Base-by-base conservation (phyloP, 495 filamentous ascomycete genomes). In the Tuber melanosporum region DNA sequence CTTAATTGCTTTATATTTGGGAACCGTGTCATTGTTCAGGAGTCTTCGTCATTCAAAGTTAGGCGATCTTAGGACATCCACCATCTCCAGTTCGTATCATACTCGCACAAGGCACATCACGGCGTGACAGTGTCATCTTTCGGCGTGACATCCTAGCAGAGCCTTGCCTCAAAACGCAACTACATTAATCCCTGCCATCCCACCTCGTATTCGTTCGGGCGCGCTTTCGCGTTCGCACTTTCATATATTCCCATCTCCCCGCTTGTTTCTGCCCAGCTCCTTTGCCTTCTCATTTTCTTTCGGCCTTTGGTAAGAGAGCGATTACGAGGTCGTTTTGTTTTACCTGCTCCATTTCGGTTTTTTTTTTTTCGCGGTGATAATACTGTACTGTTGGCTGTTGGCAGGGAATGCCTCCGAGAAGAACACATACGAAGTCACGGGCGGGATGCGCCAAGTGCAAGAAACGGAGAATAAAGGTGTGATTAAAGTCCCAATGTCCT, bases 351-450 rank as follows among this genome's bases (percentile, higher is more conserved):
- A 57, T 75, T 36, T 75, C 20, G 42, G 20, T 12, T 42, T 52
- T 10, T 42, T 32, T 32, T 32, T 32, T 41, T 41, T 57, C 22
- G 41, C 36, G 7, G 42, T 49, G n/a, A 57, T 17, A 42, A 26
- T 26, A 72, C 43, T 22, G n/a, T n/a, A n/a, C n/a, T n/a, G n/a
- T n/a, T n/a, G n/a, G n/a, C n/a, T n/a, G 32, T 22, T 15, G 36
- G 46, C n/a, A 15, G 6, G 43, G 71, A 66, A 88, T 89, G 87
- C 86, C 89, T 62, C 88, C 89, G 12, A 85, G 89, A 81, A 86
- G 88, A 83, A 88, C 88, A 43, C 89, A 91, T 80, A 91, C 89
- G 79, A 91, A 91, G 84, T 89, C 87, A 69, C 85, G 89, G 74
- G 85, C 88, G 57, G 89, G 89, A 41, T 91, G 89, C 77, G 84